Evolutionary conservation across 2,329 filamentous ascomycete genomes (phyloP), one percentile per base, ranked within the genome.

Genomic region (Nectriaceae sp.): DNA sequence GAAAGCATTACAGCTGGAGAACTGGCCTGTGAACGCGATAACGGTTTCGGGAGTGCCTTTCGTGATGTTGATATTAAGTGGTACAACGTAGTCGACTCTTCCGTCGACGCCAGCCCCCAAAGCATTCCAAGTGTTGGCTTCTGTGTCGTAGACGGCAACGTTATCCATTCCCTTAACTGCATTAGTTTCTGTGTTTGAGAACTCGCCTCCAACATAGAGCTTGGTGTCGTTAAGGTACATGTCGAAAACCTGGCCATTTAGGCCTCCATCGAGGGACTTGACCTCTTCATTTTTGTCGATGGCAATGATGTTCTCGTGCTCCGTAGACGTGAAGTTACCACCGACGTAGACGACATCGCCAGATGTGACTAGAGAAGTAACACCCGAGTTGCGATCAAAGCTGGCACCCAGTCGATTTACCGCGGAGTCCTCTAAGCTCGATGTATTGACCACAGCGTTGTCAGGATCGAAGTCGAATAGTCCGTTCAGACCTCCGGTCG

Each of bases 71-170:
- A 97, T 75, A 13, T 80, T 78, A 61, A 97, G 77, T 1, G 89
- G 82, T 16, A 95, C 87, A 46, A 97, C 83, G 42, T 82, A 79
- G 43, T 77, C 74, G 15, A 97, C 92, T 5, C 76, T 75, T 18
- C 92, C 94, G 63, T 96, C 83, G 24, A 99, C 86, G 50, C 94
- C 94, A 26, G 86, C 88, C 36, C 94, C 94, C 5, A 99, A 78
- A 2, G 93, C 70, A 40, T 73, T 76, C 94, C 93, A 99, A 21
- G 77, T 69, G 54, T 89, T 83, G 50, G 79, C 79, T 15, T 77
- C 70, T 4, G 79, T 82, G 52, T 91, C 84, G 66, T 90, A 97
- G 8, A 85, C 75, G 5, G 89, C 94, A 36, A 96, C 77, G 55
- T 91, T 85, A 54, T 81, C 84, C 22, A 99, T 73, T 5, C 84